These are phyloP conservation scores for Metarhizium sp. DNA, from an alignment of 2,329 filamentous ascomycete species.

Conservation along the genomic window DNA sequence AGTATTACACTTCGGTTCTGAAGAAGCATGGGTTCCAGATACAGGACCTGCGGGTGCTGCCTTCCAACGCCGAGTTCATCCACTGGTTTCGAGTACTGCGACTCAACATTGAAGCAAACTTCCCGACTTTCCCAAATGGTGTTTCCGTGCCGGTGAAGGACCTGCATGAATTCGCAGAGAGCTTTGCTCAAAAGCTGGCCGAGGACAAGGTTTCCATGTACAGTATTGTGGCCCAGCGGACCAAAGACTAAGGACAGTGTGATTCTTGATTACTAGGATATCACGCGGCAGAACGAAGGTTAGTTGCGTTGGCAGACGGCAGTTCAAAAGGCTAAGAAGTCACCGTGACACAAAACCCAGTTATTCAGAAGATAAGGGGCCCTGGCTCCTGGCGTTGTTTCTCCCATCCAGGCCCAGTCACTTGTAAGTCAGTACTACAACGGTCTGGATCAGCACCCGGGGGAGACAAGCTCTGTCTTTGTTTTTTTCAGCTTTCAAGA, in stretches of 20 bases:
- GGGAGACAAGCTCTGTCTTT: no score
- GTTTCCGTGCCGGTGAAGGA: neutral
- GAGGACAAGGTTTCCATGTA: conserved; percentile 2
- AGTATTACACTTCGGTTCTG: conserved; percentile 1
- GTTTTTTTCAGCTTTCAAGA: no score
- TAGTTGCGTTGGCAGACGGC: no score
- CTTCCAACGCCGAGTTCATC: conserved; percentile 4
- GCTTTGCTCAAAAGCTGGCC: conserved; percentile 1
- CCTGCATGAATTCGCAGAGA: conserved; percentile 2
- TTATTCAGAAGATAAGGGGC: no score
- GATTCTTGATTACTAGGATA: neutral
- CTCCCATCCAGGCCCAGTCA: no score
- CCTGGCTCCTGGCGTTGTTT: no score
- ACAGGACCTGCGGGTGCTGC: conserved; percentile 3
- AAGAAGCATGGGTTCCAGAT: conserved; percentile 2
- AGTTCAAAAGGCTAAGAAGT: no score
- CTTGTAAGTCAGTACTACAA: no score
- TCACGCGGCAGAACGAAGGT: neutral
- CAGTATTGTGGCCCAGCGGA: neutral
- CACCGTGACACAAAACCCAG: no score
- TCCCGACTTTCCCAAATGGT: neutral
- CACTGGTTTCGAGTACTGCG: conserved; percentile 4
- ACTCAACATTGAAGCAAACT: conserved; percentile 4
- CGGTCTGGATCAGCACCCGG: no score
- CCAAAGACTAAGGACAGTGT: neutral